Conservation (phyloP, 106 monocot genomes). For the Dendrobium catenatum region DNA sequence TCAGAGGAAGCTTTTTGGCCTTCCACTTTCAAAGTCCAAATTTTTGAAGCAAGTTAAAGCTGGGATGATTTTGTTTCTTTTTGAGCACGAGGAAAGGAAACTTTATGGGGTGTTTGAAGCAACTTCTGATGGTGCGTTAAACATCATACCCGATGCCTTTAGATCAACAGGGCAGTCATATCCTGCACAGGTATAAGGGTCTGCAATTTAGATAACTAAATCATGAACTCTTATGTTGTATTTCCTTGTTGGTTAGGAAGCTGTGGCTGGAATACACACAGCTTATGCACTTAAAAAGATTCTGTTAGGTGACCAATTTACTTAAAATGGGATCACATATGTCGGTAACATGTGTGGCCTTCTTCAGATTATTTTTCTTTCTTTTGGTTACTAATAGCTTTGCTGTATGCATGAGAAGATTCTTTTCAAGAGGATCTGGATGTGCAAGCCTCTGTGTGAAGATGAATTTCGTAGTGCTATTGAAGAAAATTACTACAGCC, state of each 20-base stretch:
- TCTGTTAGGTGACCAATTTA: not conserved
- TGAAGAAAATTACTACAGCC: slow-evolving; percentile 19
- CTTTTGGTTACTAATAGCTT: not conserved
- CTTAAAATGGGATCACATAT: not conserved
- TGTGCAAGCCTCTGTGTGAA: slow-evolving; percentile 19
- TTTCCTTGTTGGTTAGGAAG: not conserved
- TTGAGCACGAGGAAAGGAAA: slow-evolving; percentile 68
- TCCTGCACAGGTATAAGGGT: slow-evolving; percentile 59
- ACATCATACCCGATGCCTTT: slow-evolving; percentile 61
- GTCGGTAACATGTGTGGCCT: not conserved
- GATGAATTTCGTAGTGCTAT: slow-evolving; percentile 21
- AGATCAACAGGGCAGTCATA: slow-evolving; percentile 28
- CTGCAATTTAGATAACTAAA: slow-evolving; percentile 8
- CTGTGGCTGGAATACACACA: not conserved
- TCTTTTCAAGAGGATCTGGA: slow-evolving; percentile 32
- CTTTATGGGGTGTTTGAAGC: slow-evolving; percentile 84
- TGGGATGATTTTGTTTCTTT: slow-evolving; percentile 79
- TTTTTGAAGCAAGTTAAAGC: slow-evolving; percentile 47
- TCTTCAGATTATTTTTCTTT: not conserved
- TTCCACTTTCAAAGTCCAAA: slow-evolving; percentile 27
- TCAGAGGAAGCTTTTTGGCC: slow-evolving; percentile 47
- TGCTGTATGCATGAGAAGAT: slow-evolving; percentile 14
- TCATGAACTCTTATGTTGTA: not conserved
- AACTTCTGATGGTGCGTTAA: slow-evolving; percentile 54
- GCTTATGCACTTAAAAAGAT: not conserved